Base-by-base conservation (phyloP, 257 asterid genomes). In the Leonotis leonurus region DNA sequence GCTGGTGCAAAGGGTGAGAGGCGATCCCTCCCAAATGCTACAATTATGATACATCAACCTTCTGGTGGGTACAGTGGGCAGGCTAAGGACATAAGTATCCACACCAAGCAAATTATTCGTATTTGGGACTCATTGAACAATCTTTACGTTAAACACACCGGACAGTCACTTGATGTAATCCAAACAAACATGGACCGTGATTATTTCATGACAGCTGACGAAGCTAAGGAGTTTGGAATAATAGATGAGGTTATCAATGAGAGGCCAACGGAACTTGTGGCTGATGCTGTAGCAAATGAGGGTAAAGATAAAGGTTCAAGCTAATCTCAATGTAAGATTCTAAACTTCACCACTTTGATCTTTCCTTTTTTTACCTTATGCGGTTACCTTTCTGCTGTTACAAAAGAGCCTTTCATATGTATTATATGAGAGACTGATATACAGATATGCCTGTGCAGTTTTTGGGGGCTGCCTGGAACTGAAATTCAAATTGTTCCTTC, bases 1-100 rank as follows among this genome's bases (percentile, higher is more conserved):
- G 89, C 98, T 71, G 98, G 98, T 49, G 84, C 98, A 36, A 88
- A 86, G 80, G 98, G 98, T 69, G 85, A 82, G 84, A 81, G 98
- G 61, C 73, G 85, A 44, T 59, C 94, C 61, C 94, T 91, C 37
- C 98, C 98, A 39, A 91, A 91, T 64, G 95, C 98, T 43, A 79
- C 95, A 3, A 65, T 91, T 45, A 91, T 91, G 98, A 78, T 88
- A 73, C 96, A 88, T 72, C 98, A 88, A 74, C 96, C 96, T 69
- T 88, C 96, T 62, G 95, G 96, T 70, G 98, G 98, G 32, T 81
- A 79, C 64, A 88, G 86, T 65, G 98, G 98, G 26, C 98, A 88
- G 72, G 95, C 98, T 33, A 85, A 82, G 78, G 96, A 88, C 75
- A 85, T 88, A 70, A 84, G 81, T 43, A 91, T 88, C 54, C 95